A percentile compares a stretch with the other conserved stretches of the same genome.
Evolutionary conservation across 495 filamentous ascomycete species (phyloP).

Genomic region (Stereocaulon alpinum): DNA sequence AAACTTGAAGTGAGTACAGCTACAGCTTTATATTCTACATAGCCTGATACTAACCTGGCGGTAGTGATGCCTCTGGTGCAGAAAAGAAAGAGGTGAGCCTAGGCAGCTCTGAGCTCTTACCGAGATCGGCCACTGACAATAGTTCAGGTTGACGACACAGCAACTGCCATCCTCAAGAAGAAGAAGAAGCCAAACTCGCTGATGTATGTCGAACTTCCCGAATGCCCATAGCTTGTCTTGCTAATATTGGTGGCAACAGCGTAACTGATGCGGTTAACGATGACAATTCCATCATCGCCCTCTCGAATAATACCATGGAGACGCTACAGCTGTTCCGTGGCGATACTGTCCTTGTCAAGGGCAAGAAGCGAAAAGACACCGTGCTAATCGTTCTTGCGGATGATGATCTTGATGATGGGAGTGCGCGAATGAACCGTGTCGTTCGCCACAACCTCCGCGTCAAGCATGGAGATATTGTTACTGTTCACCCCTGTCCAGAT

Average conservation of each 20-base stretch:
- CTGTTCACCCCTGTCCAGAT: conserved; percentile 97
- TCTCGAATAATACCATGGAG: conserved; percentile 99
- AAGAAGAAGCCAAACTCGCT: conserved; percentile 99
- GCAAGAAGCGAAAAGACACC: conserved; percentile 99
- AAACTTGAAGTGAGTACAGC: conserved; percentile 66
- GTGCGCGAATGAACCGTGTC: conserved; percentile 91
- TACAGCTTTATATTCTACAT: background rate
- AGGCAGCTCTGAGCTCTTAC: conserved; percentile 9
- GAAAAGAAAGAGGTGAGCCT: conserved; percentile 70
- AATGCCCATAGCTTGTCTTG: conserved; percentile 10
- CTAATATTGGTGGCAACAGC: conserved; percentile 42
- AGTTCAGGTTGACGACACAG: conserved; percentile 70
- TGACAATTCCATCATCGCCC: conserved; percentile 98
- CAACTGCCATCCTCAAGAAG: conserved; percentile 98
- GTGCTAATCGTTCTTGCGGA: conserved; percentile 95
- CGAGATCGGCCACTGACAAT: conserved; percentile 26
- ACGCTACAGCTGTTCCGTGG: conserved; percentile 94
- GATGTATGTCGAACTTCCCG: conserved; percentile 52
- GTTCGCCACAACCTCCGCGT: conserved; percentile 96
- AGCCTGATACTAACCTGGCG: conserved; percentile 17
- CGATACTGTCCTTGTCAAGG: conserved; percentile 94
- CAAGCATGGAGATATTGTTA: conserved; percentile 95
- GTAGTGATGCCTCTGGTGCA: conserved; percentile 78
- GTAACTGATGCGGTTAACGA: conserved; percentile 97
- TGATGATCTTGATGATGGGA: conserved; percentile 96